Evolutionary conservation across 208 protist species (phyloP).

Genomic region (Acanthamoeba triangularis): DNA sequence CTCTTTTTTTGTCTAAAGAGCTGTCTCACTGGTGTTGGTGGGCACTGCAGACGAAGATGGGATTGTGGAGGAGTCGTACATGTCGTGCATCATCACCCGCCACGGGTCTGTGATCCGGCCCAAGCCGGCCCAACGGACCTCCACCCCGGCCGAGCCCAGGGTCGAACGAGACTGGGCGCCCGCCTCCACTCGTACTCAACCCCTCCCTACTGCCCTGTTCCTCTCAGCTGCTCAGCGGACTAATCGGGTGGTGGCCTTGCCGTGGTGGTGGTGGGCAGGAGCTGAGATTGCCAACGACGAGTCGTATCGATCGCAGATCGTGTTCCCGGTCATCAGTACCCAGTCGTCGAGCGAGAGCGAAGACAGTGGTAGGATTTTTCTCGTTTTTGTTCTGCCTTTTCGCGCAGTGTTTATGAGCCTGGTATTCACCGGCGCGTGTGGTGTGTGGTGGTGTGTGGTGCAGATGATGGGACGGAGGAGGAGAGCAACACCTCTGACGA

Average conservation of each 20-base stretch:
- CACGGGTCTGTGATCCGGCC: conserved; percentile 7
- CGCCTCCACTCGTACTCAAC: background rate
- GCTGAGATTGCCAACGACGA: background rate
- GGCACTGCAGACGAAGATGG: background rate
- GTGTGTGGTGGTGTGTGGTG: background rate
- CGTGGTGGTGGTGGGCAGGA: background rate
- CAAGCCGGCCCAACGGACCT: background rate
- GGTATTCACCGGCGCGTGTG: background rate
- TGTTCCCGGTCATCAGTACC: background rate
- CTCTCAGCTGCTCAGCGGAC: background rate
- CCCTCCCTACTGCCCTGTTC: background rate
- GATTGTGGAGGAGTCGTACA: conserved; percentile 11
- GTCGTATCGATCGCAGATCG: conserved; percentile 24
- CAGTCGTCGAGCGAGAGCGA: background rate
- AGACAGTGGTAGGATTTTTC: background rate
- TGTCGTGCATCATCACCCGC: conserved; percentile 11
- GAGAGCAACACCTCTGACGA: background rate
- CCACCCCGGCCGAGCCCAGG: background rate
- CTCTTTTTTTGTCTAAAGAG: background rate
- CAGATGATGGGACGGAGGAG: background rate
- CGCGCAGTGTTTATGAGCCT: too few species aligned
- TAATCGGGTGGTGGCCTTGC: background rate
- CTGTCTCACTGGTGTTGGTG: too few species aligned
- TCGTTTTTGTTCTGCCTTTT: too few species aligned
- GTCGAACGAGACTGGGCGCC: background rate